Evolutionary conservation across 306 rosid genomes (phyloP).

Genomic region (Glycine latifolia): DNA sequence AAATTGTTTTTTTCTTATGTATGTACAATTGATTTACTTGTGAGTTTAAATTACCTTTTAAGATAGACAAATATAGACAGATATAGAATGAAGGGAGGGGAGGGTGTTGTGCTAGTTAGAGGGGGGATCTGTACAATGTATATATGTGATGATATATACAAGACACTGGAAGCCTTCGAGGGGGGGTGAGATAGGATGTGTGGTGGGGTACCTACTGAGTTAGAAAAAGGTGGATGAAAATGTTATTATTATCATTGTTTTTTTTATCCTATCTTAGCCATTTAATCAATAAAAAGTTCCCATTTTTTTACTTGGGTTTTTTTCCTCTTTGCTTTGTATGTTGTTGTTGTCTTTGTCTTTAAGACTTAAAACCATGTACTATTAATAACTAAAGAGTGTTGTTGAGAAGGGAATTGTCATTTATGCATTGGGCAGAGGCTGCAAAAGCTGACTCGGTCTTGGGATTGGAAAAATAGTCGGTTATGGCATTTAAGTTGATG

Average conservation of each 20-base stretch:
- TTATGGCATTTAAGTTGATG: slow-evolving; percentile 49
- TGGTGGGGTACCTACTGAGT: slow-evolving; percentile 65
- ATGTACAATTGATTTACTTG: slow-evolving; percentile 62
- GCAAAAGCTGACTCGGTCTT: slow-evolving; percentile 46
- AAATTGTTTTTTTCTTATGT: slow-evolving; percentile 28
- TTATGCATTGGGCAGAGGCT: slow-evolving; percentile 48
- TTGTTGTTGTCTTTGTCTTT: not conserved
- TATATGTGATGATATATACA: slow-evolving; percentile 78
- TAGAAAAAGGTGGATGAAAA: slow-evolving; percentile 65
- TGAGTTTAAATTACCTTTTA: slow-evolving; percentile 51
- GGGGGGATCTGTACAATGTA: slow-evolving; percentile 65
- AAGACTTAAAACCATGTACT: not conserved
- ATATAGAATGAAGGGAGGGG: slow-evolving; percentile 49
- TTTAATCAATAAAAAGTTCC: slow-evolving; percentile 70
- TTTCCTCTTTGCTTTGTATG: not conserved
- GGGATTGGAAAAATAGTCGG: slow-evolving; percentile 45
- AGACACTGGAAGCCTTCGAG: slow-evolving; percentile 58
- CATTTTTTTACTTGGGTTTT: slow-evolving; percentile 12
- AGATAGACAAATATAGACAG: slow-evolving; percentile 55
- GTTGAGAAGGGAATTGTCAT: slow-evolving; percentile 34
- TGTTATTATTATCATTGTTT: slow-evolving; percentile 49
- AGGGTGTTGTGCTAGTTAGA: slow-evolving; percentile 55
- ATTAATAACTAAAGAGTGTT: slow-evolving; percentile 20
- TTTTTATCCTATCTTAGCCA: slow-evolving; percentile 44
- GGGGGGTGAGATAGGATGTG: slow-evolving; percentile 63